Base-by-base conservation (phyloP, 768 basidiomycete genomes). In the Leccinum broughii region DNA sequence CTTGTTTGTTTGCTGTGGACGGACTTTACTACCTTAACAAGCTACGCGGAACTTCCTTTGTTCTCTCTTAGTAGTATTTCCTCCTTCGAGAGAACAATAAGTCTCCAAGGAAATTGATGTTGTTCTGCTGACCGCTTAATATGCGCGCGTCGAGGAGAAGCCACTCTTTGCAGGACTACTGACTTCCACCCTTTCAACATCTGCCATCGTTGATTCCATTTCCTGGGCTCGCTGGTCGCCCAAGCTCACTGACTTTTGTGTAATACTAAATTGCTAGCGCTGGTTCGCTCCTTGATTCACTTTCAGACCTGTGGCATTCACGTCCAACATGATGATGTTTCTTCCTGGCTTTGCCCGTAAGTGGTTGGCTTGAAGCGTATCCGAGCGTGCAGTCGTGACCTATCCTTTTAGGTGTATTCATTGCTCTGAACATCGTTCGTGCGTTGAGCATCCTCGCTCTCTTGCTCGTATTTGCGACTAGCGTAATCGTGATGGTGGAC, bases 401-500 rank as follows among this genome's bases (percentile, higher is more conserved):
- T 11, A 22, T 50, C 28, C 30, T 49, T 53, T 11, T 60, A 82
- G 82, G 76, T 62, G 48, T 83, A 57, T 93, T 93, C 75, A 80
- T 90, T 69, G 85, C 84, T 64, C 85, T 95, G 72, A 95, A 96
- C 71, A 81, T 77, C 70, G 77, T 90, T 68, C 89, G 95, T 59
- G 72, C 78, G 50, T 70, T 97, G 62, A 93, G 90, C 72, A 81
- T 96, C 70, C 74, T 95, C 64, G 82, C 86, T 17, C 83, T 96
- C 58, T 75, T 93, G 28, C 85, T 95, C 53, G 90, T 94, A 9
- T 89, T 96, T 65, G 77, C 90, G 13, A 90, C 84, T 72, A 90
- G 82, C 58, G 85, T 91, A 67, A 69, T 90, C 64, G 85, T 86
- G 59, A 79, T 92, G 76, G 89, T 87, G 62, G 85, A 83, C 58